phyloP scores from a whole-genome alignment of 2,329 filamentous ascomycete genomes.

The Annulohypoxylon truncatum region DNA sequence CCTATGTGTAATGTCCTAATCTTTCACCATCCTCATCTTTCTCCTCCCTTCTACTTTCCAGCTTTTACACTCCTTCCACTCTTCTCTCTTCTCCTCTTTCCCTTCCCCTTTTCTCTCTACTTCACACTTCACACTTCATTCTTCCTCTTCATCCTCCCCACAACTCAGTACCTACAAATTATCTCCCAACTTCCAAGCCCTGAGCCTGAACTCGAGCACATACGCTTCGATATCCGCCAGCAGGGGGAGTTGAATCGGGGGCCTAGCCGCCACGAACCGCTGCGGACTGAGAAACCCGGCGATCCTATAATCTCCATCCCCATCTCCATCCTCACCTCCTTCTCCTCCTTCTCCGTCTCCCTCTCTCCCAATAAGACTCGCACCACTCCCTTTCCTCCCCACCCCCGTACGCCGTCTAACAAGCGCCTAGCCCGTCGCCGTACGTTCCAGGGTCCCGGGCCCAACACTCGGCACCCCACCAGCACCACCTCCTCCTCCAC shows the following conservation, averaged over 20 bases:
- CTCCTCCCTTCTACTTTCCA: too few relatives aligned
- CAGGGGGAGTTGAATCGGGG: slow-evolving; percentile 6
- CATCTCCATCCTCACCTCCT: neutral
- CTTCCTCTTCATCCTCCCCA: too few relatives aligned
- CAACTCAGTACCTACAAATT: neutral
- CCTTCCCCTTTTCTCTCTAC: neutral
- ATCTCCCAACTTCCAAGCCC: slow-evolving; percentile 13
- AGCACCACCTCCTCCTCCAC: neutral
- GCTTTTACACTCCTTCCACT: too few relatives aligned
- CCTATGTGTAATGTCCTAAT: too few relatives aligned
- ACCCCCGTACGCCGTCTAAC: slow-evolving; percentile 16
- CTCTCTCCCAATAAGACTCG: too few relatives aligned
- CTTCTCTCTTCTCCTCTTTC: neutral
- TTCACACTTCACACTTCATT: too few relatives aligned
- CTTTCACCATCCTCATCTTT: neutral
- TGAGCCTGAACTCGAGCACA: slow-evolving; percentile 24
- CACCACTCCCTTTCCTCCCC: too few relatives aligned
- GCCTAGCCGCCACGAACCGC: slow-evolving; percentile 4
- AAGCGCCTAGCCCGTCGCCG: slow-evolving; percentile 47
- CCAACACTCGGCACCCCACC: slow-evolving; percentile 5
- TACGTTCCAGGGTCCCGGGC: slow-evolving; percentile 41
- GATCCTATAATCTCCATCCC: neutral
- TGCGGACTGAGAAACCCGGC: neutral
- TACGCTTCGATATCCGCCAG: slow-evolving; percentile 10
- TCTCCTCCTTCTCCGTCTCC: neutral